Base-by-base conservation (phyloP, 441 rosid species). In the Caryocar brasiliense region DNA sequence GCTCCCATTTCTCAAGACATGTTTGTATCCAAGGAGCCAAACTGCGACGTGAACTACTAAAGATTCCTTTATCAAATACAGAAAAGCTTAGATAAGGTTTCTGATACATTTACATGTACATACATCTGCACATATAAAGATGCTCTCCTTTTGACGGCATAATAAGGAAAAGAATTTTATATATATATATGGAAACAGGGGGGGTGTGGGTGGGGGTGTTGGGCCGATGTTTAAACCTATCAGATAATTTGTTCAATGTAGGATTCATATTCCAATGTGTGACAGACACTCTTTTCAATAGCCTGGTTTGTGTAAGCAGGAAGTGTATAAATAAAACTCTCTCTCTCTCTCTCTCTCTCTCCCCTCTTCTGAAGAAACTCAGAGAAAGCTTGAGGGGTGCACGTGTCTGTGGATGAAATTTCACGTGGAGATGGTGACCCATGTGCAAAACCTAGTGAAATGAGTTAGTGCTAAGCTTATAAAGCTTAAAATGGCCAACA, bases 1-100 rank as follows among this genome's bases (percentile, higher is more conserved):
- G 35, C 62, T 59, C 68, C 62, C 66, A 39, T 49, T n/a, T 67
- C 51, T 65, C 56, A 40, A 34, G 73, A 59, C 76, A 76, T 76
- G 76, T 54, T 56, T 47, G 69, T 40, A 56, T 25, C 33, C 44
- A 44, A 71, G 77, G 73, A 21, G 28, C 65, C 79, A 70, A 42
- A 51, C 13, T 12, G 35, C 41, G 65, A 50, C 62, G 58, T 17
- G 48, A 65, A 57, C 23, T 38, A 36, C 73, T 17, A 56, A 59
- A 76, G 79, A 77, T 73, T 65, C 79, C 47, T 40, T 44, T 47
- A 19, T 52, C 26, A 14, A 40, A 30, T 17, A 28, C 51, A 29
- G 43, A 19, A 3, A 8, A 9, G 1, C 7, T 13, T 1, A 19
- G 66, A 47, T 62, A 61, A 71, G 66, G 25, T 47, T 51, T 19